Percentiles rank a stretch among this genome's conserved stretches.
These are phyloP conservation scores for Lactifluus echinatus DNA, from an alignment of 768 basidiomycete species.

Conservation along the genomic window DNA sequence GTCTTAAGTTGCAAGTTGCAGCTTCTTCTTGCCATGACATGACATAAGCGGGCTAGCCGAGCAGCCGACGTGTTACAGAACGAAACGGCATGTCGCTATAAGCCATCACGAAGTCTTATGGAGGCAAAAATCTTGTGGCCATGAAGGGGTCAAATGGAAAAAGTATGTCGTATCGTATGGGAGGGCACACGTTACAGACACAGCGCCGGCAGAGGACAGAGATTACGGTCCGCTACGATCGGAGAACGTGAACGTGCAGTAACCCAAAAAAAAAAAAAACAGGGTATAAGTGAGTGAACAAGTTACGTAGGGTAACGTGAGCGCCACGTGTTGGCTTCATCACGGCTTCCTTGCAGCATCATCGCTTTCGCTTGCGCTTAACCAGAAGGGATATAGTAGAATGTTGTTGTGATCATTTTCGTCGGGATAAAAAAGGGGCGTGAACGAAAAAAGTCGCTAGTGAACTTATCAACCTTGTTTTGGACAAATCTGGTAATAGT, in stretches of 20 bases:
- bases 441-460: not conserved
- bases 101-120: no score
- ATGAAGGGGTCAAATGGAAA: no score
- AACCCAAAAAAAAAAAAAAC: not conserved
- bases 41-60: no score
- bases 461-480: not conserved
- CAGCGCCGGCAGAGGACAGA: not conserved
- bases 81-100: no score
- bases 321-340: not conserved
- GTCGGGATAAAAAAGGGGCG: not conserved
- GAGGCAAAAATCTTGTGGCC: no score
- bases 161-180: not conserved
- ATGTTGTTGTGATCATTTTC: no score
- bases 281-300: not conserved
- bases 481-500: not conserved
- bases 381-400: constrained; percentile 4
- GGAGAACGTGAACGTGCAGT: not conserved
- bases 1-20: no score
- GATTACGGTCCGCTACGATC: not conserved
- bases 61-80: no score
- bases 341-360: not conserved
- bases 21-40: no score
- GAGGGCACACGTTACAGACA: not conserved
- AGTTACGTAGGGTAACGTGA: not conserved
- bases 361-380: not conserved